phyloP scores from a whole-genome alignment of 2,329 filamentous ascomycete species.

The Dryadomyces quercivorus region DNA sequence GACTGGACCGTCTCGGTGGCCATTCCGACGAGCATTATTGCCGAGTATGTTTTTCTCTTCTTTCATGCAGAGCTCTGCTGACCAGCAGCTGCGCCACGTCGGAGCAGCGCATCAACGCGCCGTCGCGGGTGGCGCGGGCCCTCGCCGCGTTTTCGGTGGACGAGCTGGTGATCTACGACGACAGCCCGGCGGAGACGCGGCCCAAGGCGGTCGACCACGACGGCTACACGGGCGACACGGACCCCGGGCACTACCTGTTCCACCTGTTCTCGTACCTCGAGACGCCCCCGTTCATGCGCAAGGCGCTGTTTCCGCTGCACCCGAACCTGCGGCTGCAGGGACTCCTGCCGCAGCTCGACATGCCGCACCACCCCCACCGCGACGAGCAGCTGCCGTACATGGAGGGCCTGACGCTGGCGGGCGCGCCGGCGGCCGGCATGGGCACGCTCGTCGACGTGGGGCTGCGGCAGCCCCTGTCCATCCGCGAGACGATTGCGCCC shows the following conservation, averaged over 20 bases:
- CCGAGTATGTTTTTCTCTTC: slow-evolving; percentile 40
- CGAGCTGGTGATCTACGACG: slow-evolving; percentile 73
- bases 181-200: slow-evolving; percentile 38
- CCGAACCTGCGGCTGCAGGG: slow-evolving; percentile 65
- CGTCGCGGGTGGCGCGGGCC: slow-evolving; percentile 67
- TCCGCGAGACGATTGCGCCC: slow-evolving; percentile 50
- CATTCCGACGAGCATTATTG: slow-evolving; percentile 64
- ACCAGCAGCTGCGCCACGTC: slow-evolving; percentile 50
- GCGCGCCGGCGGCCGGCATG: slow-evolving; percentile 25
- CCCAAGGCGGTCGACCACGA: slow-evolving; percentile 35
- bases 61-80: neutral
- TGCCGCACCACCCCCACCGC: slow-evolving; percentile 69
- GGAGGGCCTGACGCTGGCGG: slow-evolving; percentile 57
- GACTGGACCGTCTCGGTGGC: slow-evolving; percentile 68
- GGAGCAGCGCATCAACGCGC: slow-evolving; percentile 62
- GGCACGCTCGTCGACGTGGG: slow-evolving; percentile 48
- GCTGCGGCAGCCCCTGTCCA: slow-evolving; percentile 39
- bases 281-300: slow-evolving; percentile 70
- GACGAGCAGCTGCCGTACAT: slow-evolving; percentile 71
- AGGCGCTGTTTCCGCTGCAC: slow-evolving; percentile 63
- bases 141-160: slow-evolving; percentile 75
- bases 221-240: slow-evolving; percentile 54
- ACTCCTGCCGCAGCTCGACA: slow-evolving; percentile 64
- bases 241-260: slow-evolving; percentile 68
- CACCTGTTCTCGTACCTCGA: slow-evolving; percentile 75